Base-by-base conservation (phyloP, 495 filamentous ascomycete species). In the Annulohypoxylon bovei region DNA sequence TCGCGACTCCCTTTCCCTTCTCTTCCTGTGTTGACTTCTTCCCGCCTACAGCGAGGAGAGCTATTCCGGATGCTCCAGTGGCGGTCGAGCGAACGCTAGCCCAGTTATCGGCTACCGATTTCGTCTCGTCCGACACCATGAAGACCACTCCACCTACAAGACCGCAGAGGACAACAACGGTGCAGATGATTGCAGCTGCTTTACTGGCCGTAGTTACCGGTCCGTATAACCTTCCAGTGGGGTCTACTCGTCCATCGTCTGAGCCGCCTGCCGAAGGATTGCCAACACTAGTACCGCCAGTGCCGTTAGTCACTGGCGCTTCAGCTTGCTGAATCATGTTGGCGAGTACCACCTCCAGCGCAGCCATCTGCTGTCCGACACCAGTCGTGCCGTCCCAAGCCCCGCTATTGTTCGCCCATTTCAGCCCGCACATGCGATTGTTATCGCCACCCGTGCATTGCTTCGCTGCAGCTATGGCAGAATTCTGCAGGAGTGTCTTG, bases 221-320 rank as follows among this genome's bases (percentile, higher is more conserved):
- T 1, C 55, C 46, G 65, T 37, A 71, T n/a, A 50, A 58, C 9
- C 58, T 37, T 57, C 73, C 54, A 59, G 53, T n/a, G 0, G 67
- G 75, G 27, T 79, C 67, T 3, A 62, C 67, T 28, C 77, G 68
- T 11, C 79, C 80, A 0, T 78, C 62, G 60, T 83, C 79, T 0
- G 47, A 65, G 33, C 78, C 85, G 14, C 92, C 92, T n/a, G 90
- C 91, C 4, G 79, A 81, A 0, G 91, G 87, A 72, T 95, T 79
- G 0, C 93, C 93, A 50, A 82, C 80, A 73, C 93, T 95, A 4
- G 90, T 93, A 2, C 93, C 93, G 7, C 93, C 93, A 0, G 83
- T 85, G n/a, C 81, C 73, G 28, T 87, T 80, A 2, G 90, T 93
- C 6, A 92, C 85, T 0, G 91, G 92, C 0, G 81, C 72, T 1